phyloP scores from a whole-genome alignment of 1,284 basidiomycete genomes.

The Waitea zeae region DNA sequence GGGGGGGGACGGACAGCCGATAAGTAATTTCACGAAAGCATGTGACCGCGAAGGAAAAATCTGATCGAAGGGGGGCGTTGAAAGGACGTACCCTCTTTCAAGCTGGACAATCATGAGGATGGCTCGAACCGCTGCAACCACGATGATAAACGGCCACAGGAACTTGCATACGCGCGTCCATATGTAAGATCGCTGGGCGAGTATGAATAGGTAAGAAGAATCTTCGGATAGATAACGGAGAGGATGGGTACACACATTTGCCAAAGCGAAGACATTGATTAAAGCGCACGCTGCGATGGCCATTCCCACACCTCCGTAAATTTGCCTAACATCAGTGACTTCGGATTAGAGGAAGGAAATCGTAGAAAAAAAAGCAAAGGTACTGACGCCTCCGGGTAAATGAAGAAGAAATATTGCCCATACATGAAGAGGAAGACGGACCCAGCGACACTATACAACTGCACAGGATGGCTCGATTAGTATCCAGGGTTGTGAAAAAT shows the following conservation, averaged over 20 bases:
- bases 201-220: not conserved
- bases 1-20: constrained; percentile 7
- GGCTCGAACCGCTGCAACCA: constrained; percentile 47
- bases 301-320: constrained; percentile 59
- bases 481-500: constrained; percentile 5
- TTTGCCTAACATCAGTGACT: constrained; percentile 27
- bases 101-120: constrained; percentile 63
- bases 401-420: constrained; percentile 56
- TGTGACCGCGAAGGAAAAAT: constrained; percentile 4
- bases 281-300: constrained; percentile 35
- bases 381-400: constrained; percentile 50
- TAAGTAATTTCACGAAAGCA: constrained; percentile 7
- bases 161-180: constrained; percentile 54
- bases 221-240: constrained; percentile 4
- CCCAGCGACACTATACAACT: constrained; percentile 56
- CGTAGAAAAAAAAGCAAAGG: constrained; percentile 1
- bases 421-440: constrained; percentile 47
- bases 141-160: constrained; percentile 57
- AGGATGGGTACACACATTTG: constrained; percentile 49
- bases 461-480: constrained; percentile 4
- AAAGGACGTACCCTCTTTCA: constrained; percentile 37
- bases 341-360: constrained; percentile 1
- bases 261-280: constrained; percentile 45
- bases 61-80: constrained; percentile 4
- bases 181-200: constrained; percentile 46